phyloP scores from a whole-genome alignment of 306 rosid genomes.

The Vicia sativa region DNA sequence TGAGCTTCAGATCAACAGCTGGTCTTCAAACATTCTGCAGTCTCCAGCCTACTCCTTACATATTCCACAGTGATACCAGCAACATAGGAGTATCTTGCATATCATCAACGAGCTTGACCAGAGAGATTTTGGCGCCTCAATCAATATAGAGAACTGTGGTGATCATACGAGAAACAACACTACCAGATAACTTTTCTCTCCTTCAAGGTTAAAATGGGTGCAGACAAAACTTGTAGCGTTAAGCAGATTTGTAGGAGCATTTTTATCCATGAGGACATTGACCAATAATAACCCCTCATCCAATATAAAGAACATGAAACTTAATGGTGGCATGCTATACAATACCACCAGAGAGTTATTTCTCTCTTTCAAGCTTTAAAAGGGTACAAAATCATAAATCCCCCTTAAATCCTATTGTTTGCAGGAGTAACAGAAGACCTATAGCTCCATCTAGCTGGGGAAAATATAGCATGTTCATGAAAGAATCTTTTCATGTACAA shows the following conservation, averaged over 20 bases:
- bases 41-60: conserved; percentile 46
- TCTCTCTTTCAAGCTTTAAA: conserved; percentile 31
- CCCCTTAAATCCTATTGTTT: conserved; percentile 34
- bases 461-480: not conserved
- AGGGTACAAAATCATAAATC: conserved; percentile 25
- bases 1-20: conserved; percentile 52
- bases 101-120: conserved; percentile 37
- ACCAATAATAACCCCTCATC: conserved; percentile 39
- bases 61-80: conserved; percentile 45
- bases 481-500: conserved; percentile 21
- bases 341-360: conserved; percentile 24
- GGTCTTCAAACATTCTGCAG: conserved; percentile 44
- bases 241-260: conserved; percentile 28
- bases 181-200: conserved; percentile 17
- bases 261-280: conserved; percentile 37
- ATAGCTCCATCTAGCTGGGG: not conserved
- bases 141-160: conserved; percentile 16
- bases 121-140: conserved; percentile 26
- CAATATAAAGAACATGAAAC: conserved; percentile 36
- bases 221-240: conserved; percentile 26
- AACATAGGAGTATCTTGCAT: conserved; percentile 35
- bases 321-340: conserved; percentile 35
- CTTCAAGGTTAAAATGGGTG: conserved; percentile 32
- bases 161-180: conserved; percentile 38
- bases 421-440: conserved; percentile 27